Base-by-base conservation (phyloP, 495 filamentous ascomycete genomes). In the Podospora pseudopauciseta region DNA sequence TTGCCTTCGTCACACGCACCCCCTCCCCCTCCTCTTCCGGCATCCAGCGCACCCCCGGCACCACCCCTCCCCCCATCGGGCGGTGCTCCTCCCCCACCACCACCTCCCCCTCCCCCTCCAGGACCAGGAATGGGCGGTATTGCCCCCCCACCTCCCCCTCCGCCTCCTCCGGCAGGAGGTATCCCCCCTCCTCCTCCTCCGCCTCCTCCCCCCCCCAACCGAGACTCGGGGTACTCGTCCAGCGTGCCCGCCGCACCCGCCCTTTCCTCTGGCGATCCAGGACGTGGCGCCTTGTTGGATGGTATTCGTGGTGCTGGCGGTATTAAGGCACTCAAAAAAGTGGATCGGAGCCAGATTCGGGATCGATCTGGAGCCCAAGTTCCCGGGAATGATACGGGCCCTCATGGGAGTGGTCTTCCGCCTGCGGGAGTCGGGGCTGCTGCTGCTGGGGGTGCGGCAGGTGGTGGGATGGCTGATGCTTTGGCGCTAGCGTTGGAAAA, bases 261-360 rank as follows among this genome's bases (percentile, higher is more conserved):
- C 27, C 72, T 88, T 19, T 87, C 89, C 0, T 59, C 81, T 30
- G 86, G 79, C 62, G 85, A 80, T 53, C 78, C 81, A 60, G 59
- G 70, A 6, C 87, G 89, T 60, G 80, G 86, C 63, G 89, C 91
- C 69, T 78, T 99, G 63, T 77, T 99, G 66, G 92, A 92, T 23
- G 85, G 91, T 69, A 99, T 99, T 74, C 86, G 92, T 66, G 86
- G 86, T 7, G 89, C 89, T 27, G 92, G 92, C 70, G 91, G 92
- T 39, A 84, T 88, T 60, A 86, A 84, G 2, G 81, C 87, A 20
- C 80, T 99, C 67, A 92, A 91, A 78, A 96, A 94, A 77, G 94
- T 98, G 60, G 87, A 86, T 66, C 87, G 89, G 57, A 81, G 76
- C 59, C 88, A 93, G 67, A 92, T 95, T 79, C 82, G 87, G 77